A percentile compares a stretch with the other conserved stretches of the same genome.
Conservation (phyloP, 139 green algal species). For the Zygnema cylindricum region DNA sequence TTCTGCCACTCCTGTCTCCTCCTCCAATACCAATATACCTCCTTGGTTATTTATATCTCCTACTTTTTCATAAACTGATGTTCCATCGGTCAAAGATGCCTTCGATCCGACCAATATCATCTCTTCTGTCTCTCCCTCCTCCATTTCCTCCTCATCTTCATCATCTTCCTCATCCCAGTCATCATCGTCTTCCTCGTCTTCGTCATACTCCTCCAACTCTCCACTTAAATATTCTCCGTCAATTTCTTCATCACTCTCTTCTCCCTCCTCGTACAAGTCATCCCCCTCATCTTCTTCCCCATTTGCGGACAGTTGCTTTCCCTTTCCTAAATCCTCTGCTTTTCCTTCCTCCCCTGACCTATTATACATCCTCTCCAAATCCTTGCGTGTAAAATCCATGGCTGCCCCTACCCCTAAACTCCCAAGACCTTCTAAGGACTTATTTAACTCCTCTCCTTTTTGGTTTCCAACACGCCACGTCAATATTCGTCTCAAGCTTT, state of each 20-base stretch:
- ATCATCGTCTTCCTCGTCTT: constrained; percentile 1
- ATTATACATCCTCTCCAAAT: constrained; percentile 20
- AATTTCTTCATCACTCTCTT: constrained; percentile 25
- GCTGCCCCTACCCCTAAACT: background rate
- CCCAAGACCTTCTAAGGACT: background rate
- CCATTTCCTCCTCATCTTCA: background rate
- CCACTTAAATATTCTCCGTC: background rate
- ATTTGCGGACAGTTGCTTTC: constrained; percentile 3
- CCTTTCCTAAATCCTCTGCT: background rate
- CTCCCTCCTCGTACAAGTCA: constrained; percentile 2
- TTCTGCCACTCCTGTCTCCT: background rate
- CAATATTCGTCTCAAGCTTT: constrained; percentile 13
- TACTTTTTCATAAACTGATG: too few relatives aligned
- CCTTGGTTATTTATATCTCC: too few relatives aligned
- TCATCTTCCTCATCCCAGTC: constrained; percentile 2
- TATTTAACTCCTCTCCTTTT: background rate
- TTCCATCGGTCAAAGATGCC: too few relatives aligned
- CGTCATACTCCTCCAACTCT: constrained; percentile 24
- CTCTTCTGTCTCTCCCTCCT: background rate
- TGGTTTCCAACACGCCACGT: constrained; percentile 8
- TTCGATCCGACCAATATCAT: too few relatives aligned
- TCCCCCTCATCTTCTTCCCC: constrained; percentile 35
- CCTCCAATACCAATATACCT: too few relatives aligned
- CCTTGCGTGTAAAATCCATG: background rate
- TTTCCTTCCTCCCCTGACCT: constrained; percentile 26